A percentile compares a stretch with the other conserved stretches of the same genome.
Conservation (phyloP, 1,284 basidiomycete genomes). For the Naganishia sp. region DNA sequence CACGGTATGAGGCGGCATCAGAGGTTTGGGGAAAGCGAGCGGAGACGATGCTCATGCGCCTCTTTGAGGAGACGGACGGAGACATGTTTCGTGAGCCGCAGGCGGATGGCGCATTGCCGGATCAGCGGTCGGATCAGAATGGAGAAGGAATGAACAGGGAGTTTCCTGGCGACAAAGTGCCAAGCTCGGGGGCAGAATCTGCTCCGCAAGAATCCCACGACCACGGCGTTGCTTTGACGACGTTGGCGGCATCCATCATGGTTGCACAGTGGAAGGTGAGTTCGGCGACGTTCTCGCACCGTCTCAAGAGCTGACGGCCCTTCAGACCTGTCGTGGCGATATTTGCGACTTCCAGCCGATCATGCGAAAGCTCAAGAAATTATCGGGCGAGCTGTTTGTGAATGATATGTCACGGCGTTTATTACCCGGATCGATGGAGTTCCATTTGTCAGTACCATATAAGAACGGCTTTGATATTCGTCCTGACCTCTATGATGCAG, state of each 20-base stretch:
- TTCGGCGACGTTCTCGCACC: not conserved
- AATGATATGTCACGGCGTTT: slow-evolving; percentile 20
- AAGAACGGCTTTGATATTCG: not conserved
- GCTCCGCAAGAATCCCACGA: too few species aligned
- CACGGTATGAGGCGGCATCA: slow-evolving; percentile 42
- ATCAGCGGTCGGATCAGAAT: not conserved
- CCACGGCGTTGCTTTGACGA: slow-evolving; percentile 33
- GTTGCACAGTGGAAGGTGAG: slow-evolving; percentile 46
- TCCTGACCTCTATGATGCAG: slow-evolving; percentile 26
- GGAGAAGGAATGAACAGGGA: not conserved
- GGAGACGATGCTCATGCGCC: slow-evolving; percentile 30
- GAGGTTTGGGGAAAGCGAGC: slow-evolving; percentile 42
- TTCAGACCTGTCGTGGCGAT: slow-evolving; percentile 45
- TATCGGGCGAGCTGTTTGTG: slow-evolving; percentile 36
- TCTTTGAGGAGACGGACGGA: slow-evolving; percentile 8
- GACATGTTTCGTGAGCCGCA: not conserved
- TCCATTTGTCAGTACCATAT: slow-evolving; percentile 40
- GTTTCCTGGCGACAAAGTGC: too few species aligned
- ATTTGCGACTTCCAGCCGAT: slow-evolving; percentile 43
- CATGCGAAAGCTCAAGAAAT: slow-evolving; percentile 35
- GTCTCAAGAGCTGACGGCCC: not conserved
- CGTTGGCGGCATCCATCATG: slow-evolving; percentile 44
- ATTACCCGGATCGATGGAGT: slow-evolving; percentile 37
- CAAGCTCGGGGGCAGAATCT: too few species aligned
- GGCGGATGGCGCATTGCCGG: too few species aligned